Conservation (phyloP, 768 basidiomycete genomes). For the Lactarius psammicola region DNA sequence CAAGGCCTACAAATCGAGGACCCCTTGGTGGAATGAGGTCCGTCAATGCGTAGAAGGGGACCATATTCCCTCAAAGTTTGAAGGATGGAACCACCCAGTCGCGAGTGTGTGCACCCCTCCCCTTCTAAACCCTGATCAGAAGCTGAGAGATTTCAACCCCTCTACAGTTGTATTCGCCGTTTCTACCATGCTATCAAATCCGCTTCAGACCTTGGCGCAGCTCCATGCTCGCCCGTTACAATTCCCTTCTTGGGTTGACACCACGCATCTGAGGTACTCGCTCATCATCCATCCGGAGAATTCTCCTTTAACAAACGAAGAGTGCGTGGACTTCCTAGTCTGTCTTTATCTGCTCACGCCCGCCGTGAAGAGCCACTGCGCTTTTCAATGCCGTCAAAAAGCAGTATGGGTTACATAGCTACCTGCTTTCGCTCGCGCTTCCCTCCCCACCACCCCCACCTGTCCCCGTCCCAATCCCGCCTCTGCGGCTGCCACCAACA, state of each 20-base stretch:
- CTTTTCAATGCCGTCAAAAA: conserved; percentile 87
- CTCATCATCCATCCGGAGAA: conserved; percentile 72
- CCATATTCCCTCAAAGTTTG: conserved; percentile 62
- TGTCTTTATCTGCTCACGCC: conserved; percentile 12
- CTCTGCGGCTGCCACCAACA: conserved; percentile 65
- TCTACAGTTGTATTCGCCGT: conserved; percentile 72
- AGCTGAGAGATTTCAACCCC: not conserved
- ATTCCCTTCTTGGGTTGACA: conserved; percentile 81
- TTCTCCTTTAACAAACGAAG: conserved; percentile 72
- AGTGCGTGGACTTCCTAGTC: conserved; percentile 48
- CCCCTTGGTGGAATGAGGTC: conserved; percentile 90
- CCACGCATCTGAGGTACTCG: conserved; percentile 65
- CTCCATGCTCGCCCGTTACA: conserved; percentile 66
- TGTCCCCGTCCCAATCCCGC: conserved; percentile 60
- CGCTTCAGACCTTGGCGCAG: conserved; percentile 72
- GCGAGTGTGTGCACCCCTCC: conserved; percentile 51
- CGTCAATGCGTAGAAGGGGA: conserved; percentile 75
- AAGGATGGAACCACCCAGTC: conserved; percentile 87
- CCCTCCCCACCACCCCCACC: conserved; percentile 64
- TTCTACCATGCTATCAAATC: conserved; percentile 79
- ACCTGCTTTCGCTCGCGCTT: conserved; percentile 61
- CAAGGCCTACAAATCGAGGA: conserved; percentile 37
- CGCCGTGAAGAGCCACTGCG: conserved; percentile 58
- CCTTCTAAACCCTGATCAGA: conserved; percentile 6
- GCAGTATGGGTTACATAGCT: conserved; percentile 76